A percentile compares a stretch with the other conserved stretches of the same genome.
These are phyloP conservation scores for Pichia sp. DNA, from an alignment of 1,139 yeast species.

Conservation along the genomic window DNA sequence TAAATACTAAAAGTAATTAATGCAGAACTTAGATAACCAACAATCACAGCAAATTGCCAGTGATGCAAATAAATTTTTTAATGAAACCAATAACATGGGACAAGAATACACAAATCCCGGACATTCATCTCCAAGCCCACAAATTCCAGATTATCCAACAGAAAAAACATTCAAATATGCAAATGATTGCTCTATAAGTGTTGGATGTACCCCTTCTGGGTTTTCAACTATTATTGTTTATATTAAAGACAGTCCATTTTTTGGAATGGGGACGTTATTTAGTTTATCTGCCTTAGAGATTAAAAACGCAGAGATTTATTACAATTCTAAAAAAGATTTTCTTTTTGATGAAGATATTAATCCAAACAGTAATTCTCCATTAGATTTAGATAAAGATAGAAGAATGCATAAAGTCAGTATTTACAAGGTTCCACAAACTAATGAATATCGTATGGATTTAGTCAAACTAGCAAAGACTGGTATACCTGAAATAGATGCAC, in stretches of 20 bases:
- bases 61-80: background rate
- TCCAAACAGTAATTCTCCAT: constrained; percentile 6
- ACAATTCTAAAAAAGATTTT: constrained; percentile 20
- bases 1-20: background rate
- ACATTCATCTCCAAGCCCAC: background rate
- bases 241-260: constrained; percentile 18
- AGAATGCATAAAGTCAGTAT: constrained; percentile 18
- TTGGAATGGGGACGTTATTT: constrained; percentile 22
- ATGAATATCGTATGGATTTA: constrained; percentile 22
- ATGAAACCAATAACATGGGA: constrained; percentile 1
- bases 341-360: constrained; percentile 16
- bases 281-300: constrained; percentile 15
- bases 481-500: constrained; percentile 13
- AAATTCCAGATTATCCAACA: constrained; percentile 1
- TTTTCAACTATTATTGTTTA: constrained; percentile 18
- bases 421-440: constrained; percentile 16
- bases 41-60: background rate
- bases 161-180: constrained; percentile 20
- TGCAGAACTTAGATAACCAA: background rate
- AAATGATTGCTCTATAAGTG: constrained; percentile 19
- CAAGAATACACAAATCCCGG: background rate
- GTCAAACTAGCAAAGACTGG: constrained; percentile 18
- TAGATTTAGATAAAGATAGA: constrained; percentile 14
- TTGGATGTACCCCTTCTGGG: constrained; percentile 21
- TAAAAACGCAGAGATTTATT: constrained; percentile 18